Percentiles rank a stretch among this genome's conserved stretches.
These are phyloP conservation scores for Bimuria novae-zelandiae DNA, from an alignment of 2,329 filamentous ascomycete genomes.

Conservation along the genomic window DNA sequence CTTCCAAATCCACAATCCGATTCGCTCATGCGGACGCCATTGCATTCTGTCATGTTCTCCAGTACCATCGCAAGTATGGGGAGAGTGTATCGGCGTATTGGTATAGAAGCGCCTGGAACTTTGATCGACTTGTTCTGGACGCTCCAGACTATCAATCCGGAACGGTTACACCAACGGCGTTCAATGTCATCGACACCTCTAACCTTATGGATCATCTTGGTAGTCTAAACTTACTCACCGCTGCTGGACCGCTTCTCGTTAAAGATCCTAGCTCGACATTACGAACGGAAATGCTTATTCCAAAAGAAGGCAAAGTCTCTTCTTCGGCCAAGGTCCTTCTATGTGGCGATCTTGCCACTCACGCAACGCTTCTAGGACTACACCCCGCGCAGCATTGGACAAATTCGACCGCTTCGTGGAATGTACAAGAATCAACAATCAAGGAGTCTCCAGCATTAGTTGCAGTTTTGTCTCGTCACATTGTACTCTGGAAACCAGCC, in stretches of 20 bases:
- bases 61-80: conserved; percentile 43
- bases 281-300: conserved; percentile 52
- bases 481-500: conserved; percentile 10
- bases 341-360: conserved; percentile 52
- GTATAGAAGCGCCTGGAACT: conserved; percentile 51
- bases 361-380: conserved; percentile 59
- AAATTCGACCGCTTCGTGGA: conserved; percentile 12
- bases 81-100: conserved; percentile 43
- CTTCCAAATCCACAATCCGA: conserved; percentile 48
- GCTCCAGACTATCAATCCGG: conserved; percentile 45
- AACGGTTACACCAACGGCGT: conserved; percentile 48
- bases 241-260: conserved; percentile 55
- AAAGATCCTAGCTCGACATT: conserved; percentile 36
- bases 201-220: conserved; percentile 54
- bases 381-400: conserved; percentile 26
- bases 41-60: conserved; percentile 58
- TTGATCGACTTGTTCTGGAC: conserved; percentile 51
- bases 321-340: conserved; percentile 51
- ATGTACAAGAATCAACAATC: conserved; percentile 34
- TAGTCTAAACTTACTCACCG: conserved; percentile 52
- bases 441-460: not conserved
- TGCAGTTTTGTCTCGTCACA: conserved; percentile 47
- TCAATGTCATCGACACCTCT: conserved; percentile 63
- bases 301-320: conserved; percentile 32
- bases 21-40: conserved; percentile 57